Conservation (phyloP, 2,329 filamentous ascomycete species). For the Monilinia vaccinii-corymbosi region DNA sequence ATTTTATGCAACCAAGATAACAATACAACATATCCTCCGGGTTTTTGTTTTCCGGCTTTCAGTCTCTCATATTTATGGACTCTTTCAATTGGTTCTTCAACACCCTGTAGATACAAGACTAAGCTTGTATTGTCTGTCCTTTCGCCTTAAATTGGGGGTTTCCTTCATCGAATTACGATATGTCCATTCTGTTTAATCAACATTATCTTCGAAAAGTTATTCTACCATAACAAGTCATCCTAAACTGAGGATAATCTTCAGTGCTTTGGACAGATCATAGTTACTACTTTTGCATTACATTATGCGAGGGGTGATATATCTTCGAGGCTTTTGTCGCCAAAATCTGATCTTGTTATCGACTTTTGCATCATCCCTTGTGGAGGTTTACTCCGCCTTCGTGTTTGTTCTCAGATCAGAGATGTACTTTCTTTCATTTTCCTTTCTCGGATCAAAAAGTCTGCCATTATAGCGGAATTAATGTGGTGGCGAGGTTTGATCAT, state of each 20-base stretch:
- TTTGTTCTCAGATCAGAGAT: conserved; percentile 17
- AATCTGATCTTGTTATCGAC: conserved; percentile 21
- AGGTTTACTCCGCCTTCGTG: conserved; percentile 22
- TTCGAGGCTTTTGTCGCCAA: conserved; percentile 17
- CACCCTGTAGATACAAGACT: conserved; percentile 26
- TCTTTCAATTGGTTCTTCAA: conserved; percentile 24
- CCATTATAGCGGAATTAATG: conserved; percentile 17
- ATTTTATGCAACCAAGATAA: conserved; percentile 26
- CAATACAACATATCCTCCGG: conserved; percentile 28
- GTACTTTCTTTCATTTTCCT: conserved; percentile 10
- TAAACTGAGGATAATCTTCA: conserved; percentile 42
- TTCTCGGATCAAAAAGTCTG: conserved; percentile 15
- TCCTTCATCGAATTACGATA: conserved; percentile 23
- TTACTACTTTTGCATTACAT: conserved; percentile 45
- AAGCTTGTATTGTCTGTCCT: conserved; percentile 22
- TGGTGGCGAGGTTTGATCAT: conserved; percentile 20
- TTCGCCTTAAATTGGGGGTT: conserved; percentile 18
- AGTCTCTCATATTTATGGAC: conserved; percentile 30
- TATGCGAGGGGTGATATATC: conserved; percentile 18
- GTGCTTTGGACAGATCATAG: conserved; percentile 53
- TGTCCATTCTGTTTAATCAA: conserved; percentile 28
- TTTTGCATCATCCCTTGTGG: conserved; percentile 19
- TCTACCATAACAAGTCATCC: conserved; percentile 44
- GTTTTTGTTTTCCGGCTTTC: conserved; percentile 25
- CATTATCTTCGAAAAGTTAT: conserved; percentile 30